phyloP scores from a whole-genome alignment of 2,329 filamentous ascomycete species.

The Aulographum hederae region DNA sequence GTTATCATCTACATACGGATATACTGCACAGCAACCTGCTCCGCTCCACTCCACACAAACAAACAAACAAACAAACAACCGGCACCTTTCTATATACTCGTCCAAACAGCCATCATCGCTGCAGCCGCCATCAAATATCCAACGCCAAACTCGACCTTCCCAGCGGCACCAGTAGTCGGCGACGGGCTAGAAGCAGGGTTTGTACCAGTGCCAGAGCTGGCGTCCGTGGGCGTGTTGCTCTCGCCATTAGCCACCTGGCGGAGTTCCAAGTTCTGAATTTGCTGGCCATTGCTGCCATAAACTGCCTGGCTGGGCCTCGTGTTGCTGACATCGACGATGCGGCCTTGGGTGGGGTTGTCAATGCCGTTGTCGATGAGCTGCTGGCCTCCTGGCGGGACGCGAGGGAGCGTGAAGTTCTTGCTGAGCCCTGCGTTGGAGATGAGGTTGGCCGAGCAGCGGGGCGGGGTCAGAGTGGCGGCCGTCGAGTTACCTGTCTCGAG shows the following conservation, averaged over 20 bases:
- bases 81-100: too few relatives aligned
- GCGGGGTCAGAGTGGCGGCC: conserved; percentile 35
- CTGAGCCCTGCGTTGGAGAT: conserved; percentile 51
- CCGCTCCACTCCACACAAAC: too few relatives aligned
- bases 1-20: too few relatives aligned
- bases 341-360: conserved; percentile 35
- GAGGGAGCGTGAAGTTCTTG: conserved; percentile 62
- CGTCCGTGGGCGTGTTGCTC: conserved; percentile 35
- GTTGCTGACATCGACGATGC: conserved; percentile 38
- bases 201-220: conserved; percentile 14
- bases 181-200: conserved; percentile 1
- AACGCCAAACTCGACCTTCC: neutral
- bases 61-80: too few relatives aligned
- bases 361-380: conserved; percentile 64
- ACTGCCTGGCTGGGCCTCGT: conserved; percentile 40
- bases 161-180: conserved; percentile 1
- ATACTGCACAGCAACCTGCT: too few relatives aligned
- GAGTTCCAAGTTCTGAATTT: conserved; percentile 46
- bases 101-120: neutral
- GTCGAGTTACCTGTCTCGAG: conserved; percentile 46
- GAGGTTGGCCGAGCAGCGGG: conserved; percentile 45
- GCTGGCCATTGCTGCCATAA: conserved; percentile 32
- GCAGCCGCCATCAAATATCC: neutral
- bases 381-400: conserved; percentile 46
- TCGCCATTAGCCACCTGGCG: conserved; percentile 30